Percentiles rank a stretch among this genome's conserved stretches.
Conservation (phyloP, 1,284 basidiomycete genomes). For the Apiotrichum sp. region DNA sequence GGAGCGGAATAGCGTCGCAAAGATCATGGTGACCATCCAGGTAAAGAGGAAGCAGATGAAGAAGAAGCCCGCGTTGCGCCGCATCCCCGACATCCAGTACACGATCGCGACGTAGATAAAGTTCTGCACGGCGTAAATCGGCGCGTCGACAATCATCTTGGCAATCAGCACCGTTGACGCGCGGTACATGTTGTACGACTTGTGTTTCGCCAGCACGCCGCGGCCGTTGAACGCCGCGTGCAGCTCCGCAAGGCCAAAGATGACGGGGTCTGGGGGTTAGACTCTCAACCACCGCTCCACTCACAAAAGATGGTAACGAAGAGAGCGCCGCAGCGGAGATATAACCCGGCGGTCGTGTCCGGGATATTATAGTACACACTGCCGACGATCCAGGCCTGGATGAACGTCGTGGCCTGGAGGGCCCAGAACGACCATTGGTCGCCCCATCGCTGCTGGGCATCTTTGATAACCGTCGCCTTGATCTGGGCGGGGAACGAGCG, state of each 20-base stretch:
- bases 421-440: conserved; percentile 29
- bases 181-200: conserved; percentile 47
- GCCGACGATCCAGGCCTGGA: conserved; percentile 52
- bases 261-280: conserved; percentile 36
- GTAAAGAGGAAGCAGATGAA: conserved; percentile 38
- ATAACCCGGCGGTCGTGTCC: conserved; percentile 57
- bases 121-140: conserved; percentile 42
- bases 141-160: conserved; percentile 56
- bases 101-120: conserved; percentile 44
- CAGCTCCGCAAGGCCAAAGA: conserved; percentile 59
- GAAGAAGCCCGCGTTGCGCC: conserved; percentile 29
- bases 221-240: conserved; percentile 65
- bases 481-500: conserved; percentile 35
- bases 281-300: background rate
- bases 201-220: conserved; percentile 59
- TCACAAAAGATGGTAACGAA: conserved; percentile 48
- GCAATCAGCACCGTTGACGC: conserved; percentile 53
- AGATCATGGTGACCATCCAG: conserved; percentile 22
- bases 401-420: conserved; percentile 32
- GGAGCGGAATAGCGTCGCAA: conserved; percentile 31
- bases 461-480: conserved; percentile 31
- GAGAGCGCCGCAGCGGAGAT: conserved; percentile 63
- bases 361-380: conserved; percentile 65
- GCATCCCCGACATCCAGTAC: conserved; percentile 36
- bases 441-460: conserved; percentile 43